phyloP scores from a whole-genome alignment of 2,329 filamentous ascomycete genomes.

The Xylariaceae sp. region DNA sequence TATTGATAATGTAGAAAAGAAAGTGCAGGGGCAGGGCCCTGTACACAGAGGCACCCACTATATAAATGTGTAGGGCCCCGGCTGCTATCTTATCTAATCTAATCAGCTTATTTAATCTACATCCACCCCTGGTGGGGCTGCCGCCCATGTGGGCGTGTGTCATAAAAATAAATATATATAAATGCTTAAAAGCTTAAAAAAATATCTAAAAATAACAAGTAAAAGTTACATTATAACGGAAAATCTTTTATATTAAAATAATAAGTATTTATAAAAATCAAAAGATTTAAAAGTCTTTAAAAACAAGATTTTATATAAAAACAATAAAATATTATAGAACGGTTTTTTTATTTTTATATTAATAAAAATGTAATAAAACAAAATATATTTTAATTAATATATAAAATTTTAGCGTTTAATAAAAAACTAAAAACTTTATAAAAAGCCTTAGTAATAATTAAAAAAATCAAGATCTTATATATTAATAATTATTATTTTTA shows the following conservation, averaged over 20 bases:
- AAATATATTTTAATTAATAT: too few species aligned
- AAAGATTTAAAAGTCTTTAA: background rate
- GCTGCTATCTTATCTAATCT: too few species aligned
- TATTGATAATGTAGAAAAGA: background rate
- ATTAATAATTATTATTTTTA: background rate
- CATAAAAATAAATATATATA: background rate
- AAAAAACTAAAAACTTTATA: background rate
- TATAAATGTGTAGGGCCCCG: too few species aligned
- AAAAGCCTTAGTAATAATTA: too few species aligned
- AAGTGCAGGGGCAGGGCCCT: too few species aligned
- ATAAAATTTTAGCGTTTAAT: too few species aligned
- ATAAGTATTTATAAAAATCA: background rate
- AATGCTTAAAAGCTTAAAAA: background rate
- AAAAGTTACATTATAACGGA: background rate
- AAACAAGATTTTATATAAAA: background rate
- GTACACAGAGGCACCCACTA: too few species aligned
- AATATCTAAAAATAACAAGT: background rate
- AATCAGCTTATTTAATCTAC: background rate
- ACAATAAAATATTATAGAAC: background rate
- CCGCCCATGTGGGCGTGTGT: background rate
- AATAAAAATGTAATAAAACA: background rate
- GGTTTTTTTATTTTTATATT: background rate
- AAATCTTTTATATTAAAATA: background rate
- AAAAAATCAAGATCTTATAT: too few species aligned
- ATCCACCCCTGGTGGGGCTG: background rate